Evolutionary conservation across 2,329 filamentous ascomycete species (phyloP), one percentile per base, ranked within the genome.

Genomic region (Venturiaceae sp.): DNA sequence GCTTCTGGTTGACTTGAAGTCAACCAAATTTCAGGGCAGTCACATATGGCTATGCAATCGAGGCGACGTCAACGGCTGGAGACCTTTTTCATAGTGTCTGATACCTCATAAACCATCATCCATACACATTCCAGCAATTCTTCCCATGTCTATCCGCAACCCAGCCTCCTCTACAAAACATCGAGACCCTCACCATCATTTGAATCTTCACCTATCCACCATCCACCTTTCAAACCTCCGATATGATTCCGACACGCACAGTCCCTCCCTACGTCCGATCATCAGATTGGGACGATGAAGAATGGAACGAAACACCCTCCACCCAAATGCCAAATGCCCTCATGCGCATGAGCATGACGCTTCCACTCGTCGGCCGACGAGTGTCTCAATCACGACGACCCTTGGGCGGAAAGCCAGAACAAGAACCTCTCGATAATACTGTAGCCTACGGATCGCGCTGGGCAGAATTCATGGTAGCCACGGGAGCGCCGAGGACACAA

Each of bases 251-350:
- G 13, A 32, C 19, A 28, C 57, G 57, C 23, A 58, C 47, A 5
- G 34, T 58, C 2, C 57, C 57, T 21, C 46, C 57, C 3, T 58
- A 34, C 14, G 57, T 58, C 19, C 57, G 57, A 8, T 55, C 30
- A 21, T 36, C 30, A 16, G 39, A 53, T 14, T 33, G 28, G 19
- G 37, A 32, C 46, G 52, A 53, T 23, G 28, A 39, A 33, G n/a
- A n/a, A 19, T 23, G 39, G 13, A 34, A 23, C 37, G 23, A 34
- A 32, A 28, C 28, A 9, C 44, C 37, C 8, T 50, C 26, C n/a
- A 50, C 19, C 44, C 23, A 16, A 23, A 23, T 50, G n/a, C 36
- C 52, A 8, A 19, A 14, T 30, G 32, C 52, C 36, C 30, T 33
- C 16, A 16, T 28, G 26, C 37, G 37, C 37, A 5, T n/a, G 3